Percentiles rank a stretch among this genome's conserved stretches.
Evolutionary conservation across 495 filamentous ascomycete genomes (phyloP).

Genomic region (Tuber brumale): DNA sequence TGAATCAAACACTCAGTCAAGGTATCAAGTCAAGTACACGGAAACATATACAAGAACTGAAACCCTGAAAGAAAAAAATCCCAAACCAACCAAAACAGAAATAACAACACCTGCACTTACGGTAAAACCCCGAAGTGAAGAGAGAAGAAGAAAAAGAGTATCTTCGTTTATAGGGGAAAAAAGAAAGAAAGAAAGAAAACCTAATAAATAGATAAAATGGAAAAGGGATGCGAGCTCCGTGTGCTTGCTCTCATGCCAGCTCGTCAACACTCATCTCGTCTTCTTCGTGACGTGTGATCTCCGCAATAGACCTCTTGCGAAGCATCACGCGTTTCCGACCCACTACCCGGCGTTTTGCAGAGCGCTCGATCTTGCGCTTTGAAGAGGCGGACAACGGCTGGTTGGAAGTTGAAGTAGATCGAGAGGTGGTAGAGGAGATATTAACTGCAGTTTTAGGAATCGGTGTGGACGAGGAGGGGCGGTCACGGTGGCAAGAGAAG

Average conservation of each 20-base stretch:
- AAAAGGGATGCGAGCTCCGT: background rate
- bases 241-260: background rate
- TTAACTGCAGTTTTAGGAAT: background rate
- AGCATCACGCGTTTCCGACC: background rate
- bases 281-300: background rate
- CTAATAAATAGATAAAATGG: background rate
- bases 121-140: background rate
- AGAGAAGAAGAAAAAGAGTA: background rate
- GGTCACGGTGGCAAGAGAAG: background rate
- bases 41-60: background rate
- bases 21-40: background rate
- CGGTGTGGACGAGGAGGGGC: background rate
- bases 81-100: background rate
- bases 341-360: background rate
- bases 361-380: background rate
- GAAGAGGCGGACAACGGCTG: background rate
- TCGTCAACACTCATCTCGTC: background rate
- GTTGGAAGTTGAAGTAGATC: background rate
- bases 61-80: background rate
- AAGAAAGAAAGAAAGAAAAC: background rate
- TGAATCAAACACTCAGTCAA: background rate
- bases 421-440: background rate
- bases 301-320: background rate
- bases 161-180: background rate
- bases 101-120: background rate